Conservation (phyloP, 768 basidiomycete genomes). For the Trametes coccinea region DNA sequence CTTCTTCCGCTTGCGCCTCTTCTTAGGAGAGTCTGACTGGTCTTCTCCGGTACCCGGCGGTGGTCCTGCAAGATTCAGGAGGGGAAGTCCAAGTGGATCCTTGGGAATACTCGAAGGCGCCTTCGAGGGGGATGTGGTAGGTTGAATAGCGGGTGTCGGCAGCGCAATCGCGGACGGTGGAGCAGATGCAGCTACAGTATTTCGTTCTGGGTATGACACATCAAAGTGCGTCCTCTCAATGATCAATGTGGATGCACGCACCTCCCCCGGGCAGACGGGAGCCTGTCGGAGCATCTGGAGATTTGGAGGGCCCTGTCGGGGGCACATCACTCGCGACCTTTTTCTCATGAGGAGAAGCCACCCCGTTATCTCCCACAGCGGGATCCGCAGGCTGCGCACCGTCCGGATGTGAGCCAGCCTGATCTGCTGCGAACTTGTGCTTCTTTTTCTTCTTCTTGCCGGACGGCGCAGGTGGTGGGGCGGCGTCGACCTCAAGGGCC, state of each 20-base stretch:
- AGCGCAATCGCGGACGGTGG: not conserved
- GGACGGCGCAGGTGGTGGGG: not conserved
- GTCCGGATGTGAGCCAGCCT: not conserved
- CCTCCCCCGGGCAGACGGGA: no score
- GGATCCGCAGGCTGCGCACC: constrained; percentile 21
- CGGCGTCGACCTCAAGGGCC: not conserved
- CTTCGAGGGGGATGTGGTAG: not conserved
- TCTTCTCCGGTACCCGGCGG: constrained; percentile 32
- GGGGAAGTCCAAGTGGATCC: constrained; percentile 31
- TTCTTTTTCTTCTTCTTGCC: constrained; percentile 31
- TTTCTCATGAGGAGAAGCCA: no score
- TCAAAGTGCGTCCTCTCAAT: not conserved
- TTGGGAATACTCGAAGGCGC: not conserved
- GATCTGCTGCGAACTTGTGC: constrained; percentile 21
- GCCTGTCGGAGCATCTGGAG: no score
- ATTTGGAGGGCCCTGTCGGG: no score
- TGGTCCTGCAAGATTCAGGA: constrained; percentile 59
- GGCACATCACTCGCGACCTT: no score
- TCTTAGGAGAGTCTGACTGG: constrained; percentile 39
- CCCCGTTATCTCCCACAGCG: constrained; percentile 15
- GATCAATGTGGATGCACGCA: not conserved
- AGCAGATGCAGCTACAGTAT: not conserved
- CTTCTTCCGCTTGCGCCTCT: constrained; percentile 60
- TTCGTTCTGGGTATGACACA: not conserved
- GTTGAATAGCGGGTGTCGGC: no score